Base-by-base conservation (phyloP, 2,329 filamentous ascomycete genomes). In the Parasarocladium wereldwijsianum region DNA sequence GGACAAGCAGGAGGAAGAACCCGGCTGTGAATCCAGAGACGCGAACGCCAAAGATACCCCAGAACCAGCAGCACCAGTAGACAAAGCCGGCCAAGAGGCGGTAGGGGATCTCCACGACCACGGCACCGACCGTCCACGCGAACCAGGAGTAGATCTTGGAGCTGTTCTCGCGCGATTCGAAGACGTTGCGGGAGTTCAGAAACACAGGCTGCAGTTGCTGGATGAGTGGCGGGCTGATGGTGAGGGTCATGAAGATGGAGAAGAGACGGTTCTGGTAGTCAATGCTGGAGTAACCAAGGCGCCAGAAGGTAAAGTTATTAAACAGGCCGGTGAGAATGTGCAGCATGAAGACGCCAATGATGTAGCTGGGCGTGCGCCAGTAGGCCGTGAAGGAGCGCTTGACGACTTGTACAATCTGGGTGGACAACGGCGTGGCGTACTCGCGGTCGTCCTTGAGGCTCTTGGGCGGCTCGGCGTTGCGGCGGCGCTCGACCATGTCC, bases 141-240 rank as follows among this genome's bases (percentile, higher is more conserved):
- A 67, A 52, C 79, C 80, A 85, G 2, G 70, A 75, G 52, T 87
- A 90, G 16, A 84, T 83, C 48, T 84, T 84, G 11, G 76, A 70
- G n/a, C 70, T 80, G 28, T 73, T 66, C 48, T 90, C 82, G 5
- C 82, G 66, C 2, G 66, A 70, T 46, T 77, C 57, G 53, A 81
- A 90, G 16, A 87, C 61, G 18, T 67, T 60, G 4, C 78, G 64
- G 25, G 71, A 67, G 34, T 67, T 58, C 30, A 84, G 55, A 45
- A 78, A 85, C 5, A 70, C 67, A 1, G 81, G 81, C 43, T 86
- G 77, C 0, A 86, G 60, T 41, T 86, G 79, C 42, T 85, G 76
- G 34, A 86, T 80, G 1, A 86, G 57, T 0, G 77, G 76, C 1
- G 78, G 78, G 2, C 69, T 66, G 38, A 90, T 80, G 6, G 75